These are phyloP conservation scores for Tolypocladium sp. DNA, from an alignment of 2,329 filamentous ascomycete species.

Conservation along the genomic window DNA sequence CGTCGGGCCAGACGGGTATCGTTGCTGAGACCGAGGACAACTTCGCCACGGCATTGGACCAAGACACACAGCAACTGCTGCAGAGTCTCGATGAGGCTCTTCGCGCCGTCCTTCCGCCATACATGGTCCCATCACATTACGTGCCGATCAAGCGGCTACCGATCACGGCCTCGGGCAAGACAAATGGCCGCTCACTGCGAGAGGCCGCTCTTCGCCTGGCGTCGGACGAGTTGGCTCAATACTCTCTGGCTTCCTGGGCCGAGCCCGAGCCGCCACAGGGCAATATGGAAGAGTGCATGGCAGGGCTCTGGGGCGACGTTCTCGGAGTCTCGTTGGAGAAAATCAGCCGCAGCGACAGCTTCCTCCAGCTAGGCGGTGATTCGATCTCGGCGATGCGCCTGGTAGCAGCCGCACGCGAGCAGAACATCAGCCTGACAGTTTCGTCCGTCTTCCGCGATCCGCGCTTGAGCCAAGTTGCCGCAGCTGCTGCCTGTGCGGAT, in stretches of 20 bases:
- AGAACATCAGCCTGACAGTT: background rate
- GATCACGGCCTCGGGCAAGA: too few species aligned
- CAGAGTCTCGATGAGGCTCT: too few species aligned
- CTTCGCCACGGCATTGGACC: background rate
- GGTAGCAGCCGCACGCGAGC: background rate
- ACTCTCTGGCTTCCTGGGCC: background rate
- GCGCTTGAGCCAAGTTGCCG: background rate
- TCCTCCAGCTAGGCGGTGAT: slow-evolving; percentile 1
- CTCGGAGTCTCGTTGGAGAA: background rate
- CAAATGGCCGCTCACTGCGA: too few species aligned
- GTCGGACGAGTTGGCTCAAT: background rate
- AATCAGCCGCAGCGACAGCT: background rate
- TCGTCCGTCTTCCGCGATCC: background rate
- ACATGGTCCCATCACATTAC: too few species aligned
- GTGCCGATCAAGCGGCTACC: too few species aligned
- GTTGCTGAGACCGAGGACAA: background rate
- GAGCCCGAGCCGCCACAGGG: background rate
- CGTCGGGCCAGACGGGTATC: background rate
- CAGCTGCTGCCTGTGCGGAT: background rate
- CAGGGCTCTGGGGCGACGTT: slow-evolving; percentile 1
- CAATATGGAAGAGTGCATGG: background rate
- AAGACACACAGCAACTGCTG: background rate
- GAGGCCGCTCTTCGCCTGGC: too few species aligned
- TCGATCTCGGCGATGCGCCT: background rate
- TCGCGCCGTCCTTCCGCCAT: too few species aligned